Evolutionary conservation across 176 grass and related monocot genomes (phyloP), one percentile per base, ranked within the genome.

Genomic region (Oryza meridionalis): DNA sequence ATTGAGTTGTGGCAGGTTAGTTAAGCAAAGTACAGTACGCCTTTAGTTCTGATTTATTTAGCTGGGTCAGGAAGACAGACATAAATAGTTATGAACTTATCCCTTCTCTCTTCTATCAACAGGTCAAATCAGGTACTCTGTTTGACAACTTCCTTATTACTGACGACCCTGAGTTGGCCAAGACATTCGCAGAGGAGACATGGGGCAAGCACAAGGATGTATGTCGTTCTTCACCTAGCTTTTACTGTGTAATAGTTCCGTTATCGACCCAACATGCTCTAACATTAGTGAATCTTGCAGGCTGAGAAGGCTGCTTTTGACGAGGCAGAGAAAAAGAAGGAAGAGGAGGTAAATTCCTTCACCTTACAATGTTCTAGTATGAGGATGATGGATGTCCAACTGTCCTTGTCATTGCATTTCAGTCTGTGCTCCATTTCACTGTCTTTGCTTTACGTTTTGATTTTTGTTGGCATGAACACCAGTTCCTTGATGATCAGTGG

Each of bases 1-100:
- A 96, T 99, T 92, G 96, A 99, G 83, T 82, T 99, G 81, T 92
- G 95, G 92, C 95, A 97, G 94, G 94, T 94, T 71, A 31, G 29
- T 31, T 31, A 31, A 31, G 29, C 29, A 31, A 31, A 31, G 29
- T 31, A 31, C 29, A 31, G 29, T 31, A 31, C 29, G 29, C 29
- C 29, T 31, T 31, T 31, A 31, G 29, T 31, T 31, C 29, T 31
- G 29, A 31, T 31, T 31, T 31, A 31, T 31, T 76, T 9, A 22
- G 4, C 31, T 6, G 77, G 11, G 19, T 65, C 64, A 65, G 8
- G 35, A 59, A n/a, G 9, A 58, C 65, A 9, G 5, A 67, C 62
- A 31, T 37, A 64, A 15, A 47, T 65, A 63, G 4, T 75, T 77
- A 82, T 38, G 8, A 49, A n/a, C 29, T 15, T 49, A 49, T 49